Evolutionary conservation across 2,329 filamentous ascomycete genomes (phyloP).

Genomic region (Trichoderma sp.): DNA sequence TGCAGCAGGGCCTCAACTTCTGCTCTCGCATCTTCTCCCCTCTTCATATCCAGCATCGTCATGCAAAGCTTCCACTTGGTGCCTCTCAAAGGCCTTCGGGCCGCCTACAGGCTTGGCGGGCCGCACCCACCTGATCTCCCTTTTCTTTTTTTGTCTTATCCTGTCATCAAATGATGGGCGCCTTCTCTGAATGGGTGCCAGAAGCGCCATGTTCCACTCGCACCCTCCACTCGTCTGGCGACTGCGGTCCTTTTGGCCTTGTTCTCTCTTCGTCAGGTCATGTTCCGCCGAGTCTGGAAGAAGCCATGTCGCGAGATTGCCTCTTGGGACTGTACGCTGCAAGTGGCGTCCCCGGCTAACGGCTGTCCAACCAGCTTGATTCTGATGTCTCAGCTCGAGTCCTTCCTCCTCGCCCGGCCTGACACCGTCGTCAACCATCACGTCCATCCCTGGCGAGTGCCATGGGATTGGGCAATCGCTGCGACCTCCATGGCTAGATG

Average conservation of each 20-base stretch:
- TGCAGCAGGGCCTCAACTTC: not conserved
- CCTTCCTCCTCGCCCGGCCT: conserved; percentile 8
- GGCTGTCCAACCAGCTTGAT: conserved; percentile 22
- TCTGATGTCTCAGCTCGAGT: conserved; percentile 29
- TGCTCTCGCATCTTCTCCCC: not conserved
- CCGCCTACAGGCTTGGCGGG: not conserved
- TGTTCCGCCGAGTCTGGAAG: not conserved
- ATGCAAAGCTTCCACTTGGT: not conserved
- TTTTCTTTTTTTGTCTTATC: not conserved
- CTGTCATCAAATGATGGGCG: not conserved
- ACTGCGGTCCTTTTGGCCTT: conserved; percentile 9
- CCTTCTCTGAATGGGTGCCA: conserved; percentile 6
- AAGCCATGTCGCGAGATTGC: conserved; percentile 15
- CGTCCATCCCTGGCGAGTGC: not conserved
- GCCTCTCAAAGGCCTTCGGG: not conserved
- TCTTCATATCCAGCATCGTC: not conserved
- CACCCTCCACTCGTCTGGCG: conserved; percentile 12
- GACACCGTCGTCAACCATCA: not conserved
- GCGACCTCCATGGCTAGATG: conserved; percentile 7
- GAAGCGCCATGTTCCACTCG: conserved; percentile 18
- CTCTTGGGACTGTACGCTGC: conserved; percentile 7
- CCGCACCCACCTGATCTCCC: not conserved
- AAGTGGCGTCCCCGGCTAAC: conserved; percentile 15
- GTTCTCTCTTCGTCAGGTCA: not conserved
- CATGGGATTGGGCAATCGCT: conserved; percentile 13